These are phyloP conservation scores for Podaxis sp. DNA, from an alignment of 768 basidiomycete genomes.

Conservation along the genomic window DNA sequence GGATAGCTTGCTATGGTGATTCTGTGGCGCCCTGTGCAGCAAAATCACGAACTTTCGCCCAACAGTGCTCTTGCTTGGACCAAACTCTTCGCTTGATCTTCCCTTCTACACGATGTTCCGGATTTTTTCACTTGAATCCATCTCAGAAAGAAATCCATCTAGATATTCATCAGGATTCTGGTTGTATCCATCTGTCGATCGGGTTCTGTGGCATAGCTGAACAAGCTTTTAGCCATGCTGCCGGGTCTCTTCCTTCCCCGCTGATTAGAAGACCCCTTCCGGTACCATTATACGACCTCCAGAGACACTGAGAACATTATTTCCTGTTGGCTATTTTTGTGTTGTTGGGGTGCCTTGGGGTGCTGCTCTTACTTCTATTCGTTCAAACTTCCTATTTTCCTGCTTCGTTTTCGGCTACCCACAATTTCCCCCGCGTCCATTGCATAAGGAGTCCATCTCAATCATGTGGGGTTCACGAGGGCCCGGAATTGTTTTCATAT, in stretches of 20 bases:
- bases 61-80: neutral
- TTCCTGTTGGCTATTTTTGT: neutral
- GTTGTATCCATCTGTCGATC: neutral
- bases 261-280: neutral
- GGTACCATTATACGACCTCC: neutral
- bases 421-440: neutral
- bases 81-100: neutral
- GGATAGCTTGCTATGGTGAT: neutral
- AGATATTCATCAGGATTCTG: conserved; percentile 4
- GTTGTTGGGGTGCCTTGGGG: neutral
- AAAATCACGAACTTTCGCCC: neutral
- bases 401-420: neutral
- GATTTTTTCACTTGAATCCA: neutral
- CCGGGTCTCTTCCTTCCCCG: neutral
- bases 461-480: neutral
- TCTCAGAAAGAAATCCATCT: conserved; percentile 6
- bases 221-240: neutral
- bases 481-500: neutral
- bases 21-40: neutral
- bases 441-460: neutral
- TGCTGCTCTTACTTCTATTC: neutral
- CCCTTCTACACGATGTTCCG: neutral
- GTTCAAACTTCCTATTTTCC: neutral
- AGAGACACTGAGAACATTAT: neutral
- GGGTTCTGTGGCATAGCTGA: neutral